Evolutionary conservation across 495 filamentous ascomycete genomes (phyloP), one percentile per base, ranked within the genome.

Genomic region (Neurospora sp.): DNA sequence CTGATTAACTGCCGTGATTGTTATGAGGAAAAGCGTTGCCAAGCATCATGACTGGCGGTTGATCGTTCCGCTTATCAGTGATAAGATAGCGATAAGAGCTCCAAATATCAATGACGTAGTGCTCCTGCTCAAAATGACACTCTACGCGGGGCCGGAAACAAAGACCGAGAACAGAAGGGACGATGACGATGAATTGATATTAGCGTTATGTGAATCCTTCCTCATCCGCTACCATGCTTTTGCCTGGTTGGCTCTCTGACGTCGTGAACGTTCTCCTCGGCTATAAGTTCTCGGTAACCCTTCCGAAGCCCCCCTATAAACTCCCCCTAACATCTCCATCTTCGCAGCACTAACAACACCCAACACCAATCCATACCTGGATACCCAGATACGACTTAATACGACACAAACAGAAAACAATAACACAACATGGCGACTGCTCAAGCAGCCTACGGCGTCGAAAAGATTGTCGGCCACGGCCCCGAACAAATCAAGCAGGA

Each of bases 401-500:
- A 65, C 11, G 31, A 71, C 31, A 16, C 20, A 14, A 38, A 61
- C 20, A 35, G 0, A 12, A 1, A 14, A 38, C 31, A 3, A 0
- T 0, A 40, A 20, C 46, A 59, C 31, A 71, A 2, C 38, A 91
- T 90, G 88, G 84, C 89, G 37, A 78, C 88, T 46, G 83, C 88
- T 22, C 89, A 91, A 84, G 85, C 85, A 76, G 91, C 92, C 37
- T 88, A 88, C 72, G 76, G 82, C 39, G 86, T 83, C 41, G 93
- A 94, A 78, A 87, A 90, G 82, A 81, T 78, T 59, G 76, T 94
- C 65, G 91, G 92, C 70, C 90, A 94, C 78, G 86, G 81, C 72
- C 81, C 84, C 71, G 89, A 88, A 71, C 81, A 86, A 11, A 80
- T 85, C 71, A 88, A 87, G 69, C 88, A 92, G 75, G 86, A 93